Evolutionary conservation across 495 filamentous ascomycete species (phyloP).

Genomic region (Xylaria bambusicola): DNA sequence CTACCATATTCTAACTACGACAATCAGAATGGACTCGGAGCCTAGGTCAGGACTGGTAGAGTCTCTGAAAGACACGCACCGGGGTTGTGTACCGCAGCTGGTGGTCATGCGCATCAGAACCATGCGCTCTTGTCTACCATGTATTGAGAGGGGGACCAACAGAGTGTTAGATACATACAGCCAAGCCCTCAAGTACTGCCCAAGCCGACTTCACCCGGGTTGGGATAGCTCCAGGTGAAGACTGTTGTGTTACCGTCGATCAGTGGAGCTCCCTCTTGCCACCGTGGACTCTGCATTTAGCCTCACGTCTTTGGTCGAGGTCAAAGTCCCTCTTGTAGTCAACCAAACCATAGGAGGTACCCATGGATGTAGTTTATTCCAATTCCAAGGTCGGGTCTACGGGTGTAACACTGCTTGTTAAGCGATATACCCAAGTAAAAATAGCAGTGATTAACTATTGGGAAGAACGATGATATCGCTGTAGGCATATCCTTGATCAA

Average conservation of each 20-base stretch:
- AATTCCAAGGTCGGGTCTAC: background rate
- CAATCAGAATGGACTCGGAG: background rate
- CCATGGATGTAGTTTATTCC: background rate
- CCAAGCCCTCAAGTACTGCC: too few relatives aligned
- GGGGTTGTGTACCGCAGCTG: slow-evolving; percentile 6
- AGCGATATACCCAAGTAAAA: background rate
- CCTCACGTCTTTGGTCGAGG: background rate
- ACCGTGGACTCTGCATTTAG: background rate
- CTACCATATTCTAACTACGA: background rate
- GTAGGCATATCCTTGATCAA: too few relatives aligned
- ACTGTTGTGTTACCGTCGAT: background rate
- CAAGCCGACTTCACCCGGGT: too few relatives aligned
- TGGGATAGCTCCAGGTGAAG: background rate
- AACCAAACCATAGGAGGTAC: too few relatives aligned
- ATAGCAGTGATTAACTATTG: background rate
- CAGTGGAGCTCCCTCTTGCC: background rate
- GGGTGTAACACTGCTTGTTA: background rate
- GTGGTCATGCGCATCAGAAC: background rate
- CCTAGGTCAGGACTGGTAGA: too few relatives aligned
- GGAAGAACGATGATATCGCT: background rate
- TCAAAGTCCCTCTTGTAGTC: too few relatives aligned
- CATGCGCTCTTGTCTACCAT: too few relatives aligned
- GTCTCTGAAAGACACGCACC: background rate
- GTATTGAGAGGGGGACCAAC: too few relatives aligned
- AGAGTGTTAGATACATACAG: too few relatives aligned